A percentile compares a stretch with the other conserved stretches of the same genome.
Conservation (phyloP, 1,284 basidiomycete genomes). For the Quambalaria eucalypti region DNA sequence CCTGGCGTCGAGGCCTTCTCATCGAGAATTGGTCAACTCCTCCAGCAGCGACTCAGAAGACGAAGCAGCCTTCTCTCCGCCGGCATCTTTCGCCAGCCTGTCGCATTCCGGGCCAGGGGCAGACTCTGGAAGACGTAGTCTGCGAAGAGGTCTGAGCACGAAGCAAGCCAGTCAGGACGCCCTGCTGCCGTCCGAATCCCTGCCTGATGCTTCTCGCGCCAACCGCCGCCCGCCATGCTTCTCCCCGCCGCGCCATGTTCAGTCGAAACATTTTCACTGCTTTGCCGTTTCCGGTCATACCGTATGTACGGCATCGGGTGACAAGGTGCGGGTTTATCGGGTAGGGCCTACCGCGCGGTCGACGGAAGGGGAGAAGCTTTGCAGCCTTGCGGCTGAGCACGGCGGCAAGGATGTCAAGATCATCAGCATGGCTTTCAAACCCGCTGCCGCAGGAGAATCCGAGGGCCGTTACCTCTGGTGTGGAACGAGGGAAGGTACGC, state of each 20-base stretch:
- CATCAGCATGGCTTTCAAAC: slow-evolving; percentile 22
- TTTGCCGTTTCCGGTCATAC: slow-evolving; percentile 24
- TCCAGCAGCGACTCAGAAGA: background rate
- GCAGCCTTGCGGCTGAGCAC: slow-evolving; percentile 12
- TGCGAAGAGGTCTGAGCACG: background rate
- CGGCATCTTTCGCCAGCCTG: background rate
- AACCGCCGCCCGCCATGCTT: slow-evolving; percentile 9
- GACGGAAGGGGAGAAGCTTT: slow-evolving; percentile 21
- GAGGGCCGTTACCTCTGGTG: slow-evolving; percentile 40
- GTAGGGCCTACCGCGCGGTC: slow-evolving; percentile 17
- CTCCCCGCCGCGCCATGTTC: background rate
- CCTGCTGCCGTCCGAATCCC: background rate
- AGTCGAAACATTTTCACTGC: slow-evolving; percentile 5
- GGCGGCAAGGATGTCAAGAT: slow-evolving; percentile 24
- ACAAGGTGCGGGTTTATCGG: slow-evolving; percentile 31
- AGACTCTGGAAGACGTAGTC: background rate
- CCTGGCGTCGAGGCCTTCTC: background rate
- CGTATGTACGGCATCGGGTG: slow-evolving; percentile 22
- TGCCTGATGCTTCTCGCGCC: slow-evolving; percentile 7
- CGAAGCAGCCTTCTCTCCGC: background rate
- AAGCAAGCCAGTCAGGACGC: background rate
- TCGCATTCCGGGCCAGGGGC: background rate
- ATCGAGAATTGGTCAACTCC: background rate
- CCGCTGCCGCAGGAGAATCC: background rate
- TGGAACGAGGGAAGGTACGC: slow-evolving; percentile 31